These are phyloP conservation scores for Penicillium rolfsii DNA, from an alignment of 2,329 filamentous ascomycete species.

Conservation along the genomic window DNA sequence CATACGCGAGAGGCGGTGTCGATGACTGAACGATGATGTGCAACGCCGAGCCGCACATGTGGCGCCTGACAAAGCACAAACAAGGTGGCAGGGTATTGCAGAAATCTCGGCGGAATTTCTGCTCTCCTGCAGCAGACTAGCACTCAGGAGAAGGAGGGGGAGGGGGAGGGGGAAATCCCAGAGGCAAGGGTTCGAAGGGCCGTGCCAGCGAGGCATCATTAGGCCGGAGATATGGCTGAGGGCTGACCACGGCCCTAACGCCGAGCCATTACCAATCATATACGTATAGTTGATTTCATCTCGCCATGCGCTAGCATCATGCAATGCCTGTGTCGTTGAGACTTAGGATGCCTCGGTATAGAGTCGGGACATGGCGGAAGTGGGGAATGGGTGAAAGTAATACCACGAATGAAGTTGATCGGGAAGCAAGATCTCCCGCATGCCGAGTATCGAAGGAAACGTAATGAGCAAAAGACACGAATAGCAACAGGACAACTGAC, in stretches of 20 bases:
- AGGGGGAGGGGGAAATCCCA: background rate
- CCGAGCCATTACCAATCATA: background rate
- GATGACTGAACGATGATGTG: constrained; percentile 4
- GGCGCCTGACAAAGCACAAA: background rate
- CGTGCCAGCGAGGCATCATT: background rate
- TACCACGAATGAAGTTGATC: background rate
- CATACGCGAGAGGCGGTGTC: constrained; percentile 29
- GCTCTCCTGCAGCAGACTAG: background rate
- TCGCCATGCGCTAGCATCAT: background rate
- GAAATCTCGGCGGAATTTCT: background rate
- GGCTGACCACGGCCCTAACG: background rate
- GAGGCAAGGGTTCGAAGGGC: background rate
- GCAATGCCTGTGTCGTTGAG: background rate
- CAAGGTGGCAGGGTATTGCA: background rate
- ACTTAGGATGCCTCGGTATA: background rate
- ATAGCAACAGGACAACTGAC: background rate
- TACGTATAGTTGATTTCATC: background rate
- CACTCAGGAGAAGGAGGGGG: background rate
- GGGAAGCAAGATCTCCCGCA: constrained; percentile 1
- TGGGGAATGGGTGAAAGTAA: background rate
- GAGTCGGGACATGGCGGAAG: background rate
- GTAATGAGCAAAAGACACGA: background rate
- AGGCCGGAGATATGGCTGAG: background rate
- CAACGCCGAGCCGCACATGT: constrained; percentile 12
- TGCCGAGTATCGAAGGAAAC: background rate